phyloP scores from a whole-genome alignment of 1,284 basidiomycete genomes.

The Pyrrhoderma noxium region DNA sequence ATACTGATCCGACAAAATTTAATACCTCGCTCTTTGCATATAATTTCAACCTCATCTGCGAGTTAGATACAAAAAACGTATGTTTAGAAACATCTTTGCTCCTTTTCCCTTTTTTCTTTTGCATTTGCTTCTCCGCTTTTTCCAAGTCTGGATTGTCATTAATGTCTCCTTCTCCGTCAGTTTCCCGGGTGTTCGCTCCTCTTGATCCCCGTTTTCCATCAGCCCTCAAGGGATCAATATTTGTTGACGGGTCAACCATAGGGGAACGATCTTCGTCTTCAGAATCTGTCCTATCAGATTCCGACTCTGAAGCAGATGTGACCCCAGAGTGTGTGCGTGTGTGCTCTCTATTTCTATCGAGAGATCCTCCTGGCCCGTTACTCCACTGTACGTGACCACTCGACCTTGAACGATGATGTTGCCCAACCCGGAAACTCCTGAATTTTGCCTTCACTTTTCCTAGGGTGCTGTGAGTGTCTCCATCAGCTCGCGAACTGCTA shows the following conservation, averaged over 20 bases:
- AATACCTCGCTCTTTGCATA: constrained; percentile 81
- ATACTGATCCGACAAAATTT: not conserved
- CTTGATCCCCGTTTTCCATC: constrained; percentile 21
- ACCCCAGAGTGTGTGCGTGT: constrained; percentile 5
- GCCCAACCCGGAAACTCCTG: constrained; percentile 1
- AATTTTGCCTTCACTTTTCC: constrained; percentile 20
- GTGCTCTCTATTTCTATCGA: not conserved
- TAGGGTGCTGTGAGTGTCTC: constrained; percentile 18
- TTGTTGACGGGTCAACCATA: constrained; percentile 71
- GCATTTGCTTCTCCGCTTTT: constrained; percentile 19
- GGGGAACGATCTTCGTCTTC: constrained; percentile 30
- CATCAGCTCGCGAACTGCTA: constrained; percentile 14
- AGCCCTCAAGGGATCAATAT: constrained; percentile 46
- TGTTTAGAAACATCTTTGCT: constrained; percentile 74
- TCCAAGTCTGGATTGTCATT: constrained; percentile 17
- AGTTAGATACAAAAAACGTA: constrained; percentile 91
- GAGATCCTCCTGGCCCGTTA: constrained; percentile 7
- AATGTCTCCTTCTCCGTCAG: constrained; percentile 5
- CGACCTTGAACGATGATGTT: too few relatives aligned
- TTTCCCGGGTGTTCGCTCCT: not conserved
- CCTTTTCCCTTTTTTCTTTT: constrained; percentile 34
- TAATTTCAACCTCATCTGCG: constrained; percentile 84
- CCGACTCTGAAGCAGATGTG: constrained; percentile 29
- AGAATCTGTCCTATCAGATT: constrained; percentile 22
- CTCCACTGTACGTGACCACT: not conserved